Evolutionary conservation across 257 asterid genomes (phyloP).

Genomic region (Scutellaria barbata): DNA sequence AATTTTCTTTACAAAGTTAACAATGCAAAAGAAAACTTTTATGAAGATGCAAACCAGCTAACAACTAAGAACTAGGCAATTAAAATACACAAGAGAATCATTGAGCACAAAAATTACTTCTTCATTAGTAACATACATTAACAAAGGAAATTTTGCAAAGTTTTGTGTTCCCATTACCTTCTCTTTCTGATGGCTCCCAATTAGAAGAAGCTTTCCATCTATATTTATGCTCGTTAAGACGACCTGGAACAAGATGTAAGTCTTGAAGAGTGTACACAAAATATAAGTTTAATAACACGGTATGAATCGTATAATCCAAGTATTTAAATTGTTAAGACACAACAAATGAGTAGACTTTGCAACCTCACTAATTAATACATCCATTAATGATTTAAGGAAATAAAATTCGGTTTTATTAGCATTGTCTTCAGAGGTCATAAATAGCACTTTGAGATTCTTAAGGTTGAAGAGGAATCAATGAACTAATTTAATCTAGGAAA

Average conservation of each 20-base stretch:
- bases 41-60: conserved; percentile 25
- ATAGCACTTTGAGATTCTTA: conserved; percentile 1
- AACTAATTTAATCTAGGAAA: neutral
- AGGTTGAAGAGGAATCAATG: conserved; percentile 15
- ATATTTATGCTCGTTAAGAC: conserved; percentile 91
- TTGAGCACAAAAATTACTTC: neutral
- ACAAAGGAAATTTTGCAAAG: conserved; percentile 20
- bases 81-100: conserved; percentile 15
- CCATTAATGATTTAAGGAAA: neutral
- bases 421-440: conserved; percentile 1
- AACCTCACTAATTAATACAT: conserved; percentile 25
- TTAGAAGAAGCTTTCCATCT: conserved; percentile 76
- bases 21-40: conserved; percentile 15
- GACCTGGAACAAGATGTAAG: conserved; percentile 58
- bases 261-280: conserved; percentile 2
- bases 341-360: conserved; percentile 3
- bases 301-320: neutral
- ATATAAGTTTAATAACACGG: neutral
- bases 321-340: neutral
- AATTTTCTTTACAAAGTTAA: conserved; percentile 8
- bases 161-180: conserved; percentile 58
- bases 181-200: conserved; percentile 90
- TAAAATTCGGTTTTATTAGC: conserved; percentile 5
- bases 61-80: conserved; percentile 17
- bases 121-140: neutral